Percentiles rank a stretch among this genome's conserved stretches.
phyloP scores from a whole-genome alignment of 257 asterid species.

The Datura wrightii region DNA sequence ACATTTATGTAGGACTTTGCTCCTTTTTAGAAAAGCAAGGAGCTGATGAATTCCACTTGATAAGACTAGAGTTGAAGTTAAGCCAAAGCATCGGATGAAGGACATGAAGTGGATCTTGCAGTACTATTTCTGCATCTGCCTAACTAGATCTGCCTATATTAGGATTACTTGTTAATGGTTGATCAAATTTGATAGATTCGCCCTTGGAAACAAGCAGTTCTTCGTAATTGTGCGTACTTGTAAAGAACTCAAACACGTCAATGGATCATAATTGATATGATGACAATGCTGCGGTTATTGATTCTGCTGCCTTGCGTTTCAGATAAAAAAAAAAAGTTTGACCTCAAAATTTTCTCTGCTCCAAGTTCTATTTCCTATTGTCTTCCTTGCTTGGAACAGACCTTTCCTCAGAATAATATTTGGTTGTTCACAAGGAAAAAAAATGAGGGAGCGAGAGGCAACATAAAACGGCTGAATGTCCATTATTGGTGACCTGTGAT shows the following conservation, averaged over 20 bases:
- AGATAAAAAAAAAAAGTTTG: slow-evolving; percentile 8
- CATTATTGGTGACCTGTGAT: background rate
- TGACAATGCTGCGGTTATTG: background rate
- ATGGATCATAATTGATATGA: background rate
- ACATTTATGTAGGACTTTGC: background rate
- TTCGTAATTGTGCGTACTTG: background rate
- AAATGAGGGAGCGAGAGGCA: background rate
- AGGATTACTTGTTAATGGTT: background rate
- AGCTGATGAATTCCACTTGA: background rate
- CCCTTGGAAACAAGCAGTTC: background rate
- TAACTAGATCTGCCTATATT: background rate
- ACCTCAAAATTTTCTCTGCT: slow-evolving; percentile 17
- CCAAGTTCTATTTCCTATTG: background rate
- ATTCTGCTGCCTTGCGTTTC: background rate
- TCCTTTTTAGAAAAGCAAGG: background rate
- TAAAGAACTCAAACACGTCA: background rate
- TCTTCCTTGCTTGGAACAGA: background rate
- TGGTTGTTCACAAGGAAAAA: background rate
- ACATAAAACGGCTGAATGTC: background rate
- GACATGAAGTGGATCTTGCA: background rate
- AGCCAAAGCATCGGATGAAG: background rate
- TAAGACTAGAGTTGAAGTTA: slow-evolving; percentile 24
- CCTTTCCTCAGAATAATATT: background rate
- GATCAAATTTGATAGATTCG: background rate
- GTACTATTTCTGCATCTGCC: background rate